Percentiles rank a stretch among this genome's conserved stretches.
phyloP scores from a whole-genome alignment of 2,329 filamentous ascomycete species.

The Fusarium temperatum region DNA sequence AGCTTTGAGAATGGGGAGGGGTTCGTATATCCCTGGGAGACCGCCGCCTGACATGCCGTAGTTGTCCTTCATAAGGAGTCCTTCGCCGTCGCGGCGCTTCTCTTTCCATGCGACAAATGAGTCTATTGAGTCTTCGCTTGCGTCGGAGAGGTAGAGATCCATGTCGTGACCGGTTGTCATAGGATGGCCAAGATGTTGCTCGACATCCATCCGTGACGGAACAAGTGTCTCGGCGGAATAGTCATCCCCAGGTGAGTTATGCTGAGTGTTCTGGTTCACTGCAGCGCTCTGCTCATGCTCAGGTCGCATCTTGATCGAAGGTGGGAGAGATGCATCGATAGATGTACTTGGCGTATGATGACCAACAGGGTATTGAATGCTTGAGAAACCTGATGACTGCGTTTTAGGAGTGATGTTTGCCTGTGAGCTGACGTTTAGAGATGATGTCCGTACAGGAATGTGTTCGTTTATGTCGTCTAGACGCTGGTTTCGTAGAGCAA shows the following conservation, averaged over 20 bases:
- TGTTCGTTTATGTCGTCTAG: slow-evolving; percentile 50
- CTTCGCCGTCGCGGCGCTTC: slow-evolving; percentile 32
- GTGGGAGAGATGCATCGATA: slow-evolving; percentile 46
- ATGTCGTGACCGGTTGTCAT: background rate
- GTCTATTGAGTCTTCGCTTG: slow-evolving; percentile 44
- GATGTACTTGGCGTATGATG: slow-evolving; percentile 59
- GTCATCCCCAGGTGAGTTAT: slow-evolving; percentile 29
- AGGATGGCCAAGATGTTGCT: slow-evolving; percentile 9
- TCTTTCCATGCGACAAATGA: slow-evolving; percentile 37
- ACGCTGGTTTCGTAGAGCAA: slow-evolving; percentile 21
- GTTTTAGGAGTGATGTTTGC: slow-evolving; percentile 48
- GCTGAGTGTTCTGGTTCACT: slow-evolving; percentile 1
- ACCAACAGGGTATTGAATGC: slow-evolving; percentile 51
- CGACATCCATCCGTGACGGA: slow-evolving; percentile 7
- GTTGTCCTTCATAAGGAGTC: slow-evolving; percentile 41
- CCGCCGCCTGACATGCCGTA: slow-evolving; percentile 37
- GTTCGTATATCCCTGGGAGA: slow-evolving; percentile 44
- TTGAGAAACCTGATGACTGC: slow-evolving; percentile 48
- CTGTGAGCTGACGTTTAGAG: slow-evolving; percentile 49
- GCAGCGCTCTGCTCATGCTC: slow-evolving; percentile 16
- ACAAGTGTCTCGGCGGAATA: slow-evolving; percentile 26
- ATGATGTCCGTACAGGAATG: slow-evolving; percentile 48
- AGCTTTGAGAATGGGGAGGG: slow-evolving; percentile 14
- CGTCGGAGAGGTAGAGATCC: slow-evolving; percentile 30
- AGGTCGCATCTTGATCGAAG: slow-evolving; percentile 39